Conservation (phyloP, 164 flowering plant genomes). For the Magnolia officinalis region DNA sequence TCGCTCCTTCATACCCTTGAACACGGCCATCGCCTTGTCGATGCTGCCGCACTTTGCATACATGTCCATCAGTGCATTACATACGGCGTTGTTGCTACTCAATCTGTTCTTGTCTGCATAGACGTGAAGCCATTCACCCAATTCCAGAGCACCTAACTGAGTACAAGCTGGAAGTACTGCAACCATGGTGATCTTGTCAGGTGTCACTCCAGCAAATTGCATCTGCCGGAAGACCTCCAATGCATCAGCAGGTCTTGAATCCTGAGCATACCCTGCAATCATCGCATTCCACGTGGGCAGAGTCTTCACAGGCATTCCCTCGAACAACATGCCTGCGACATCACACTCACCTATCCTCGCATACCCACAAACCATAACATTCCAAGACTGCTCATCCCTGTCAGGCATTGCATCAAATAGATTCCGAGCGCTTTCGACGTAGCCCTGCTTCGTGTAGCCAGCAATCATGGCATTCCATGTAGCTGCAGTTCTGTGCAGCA, state of each 20-base stretch:
- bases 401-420: conserved; percentile 29
- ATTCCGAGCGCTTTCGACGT: conserved; percentile 10
- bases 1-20: conserved; percentile 17
- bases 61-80: conserved; percentile 28
- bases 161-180: conserved; percentile 25
- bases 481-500: conserved; percentile 18
- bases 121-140: conserved; percentile 26
- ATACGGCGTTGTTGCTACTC: conserved; percentile 12
- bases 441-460: conserved; percentile 19
- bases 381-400: conserved; percentile 31
- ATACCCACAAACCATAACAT: conserved; percentile 32
- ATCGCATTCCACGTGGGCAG: conserved; percentile 29
- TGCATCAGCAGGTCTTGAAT: conserved; percentile 26
- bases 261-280: conserved; percentile 19
- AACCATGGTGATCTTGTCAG: conserved; percentile 21
- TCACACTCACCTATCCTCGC: conserved; percentile 18
- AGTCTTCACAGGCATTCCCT: conserved; percentile 21
- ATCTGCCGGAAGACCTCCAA: conserved; percentile 19
- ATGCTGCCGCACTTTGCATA: conserved; percentile 27
- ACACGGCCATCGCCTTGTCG: conserved; percentile 24
- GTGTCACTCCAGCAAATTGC: conserved; percentile 23
- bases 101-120: conserved; percentile 16
- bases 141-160: conserved; percentile 25
- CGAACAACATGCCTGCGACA: conserved; percentile 17
- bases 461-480: conserved; percentile 31